Evolutionary conservation across 805 yeast genomes (phyloP), one percentile per base, ranked within the genome.

Genomic region (Pichia heedii): DNA sequence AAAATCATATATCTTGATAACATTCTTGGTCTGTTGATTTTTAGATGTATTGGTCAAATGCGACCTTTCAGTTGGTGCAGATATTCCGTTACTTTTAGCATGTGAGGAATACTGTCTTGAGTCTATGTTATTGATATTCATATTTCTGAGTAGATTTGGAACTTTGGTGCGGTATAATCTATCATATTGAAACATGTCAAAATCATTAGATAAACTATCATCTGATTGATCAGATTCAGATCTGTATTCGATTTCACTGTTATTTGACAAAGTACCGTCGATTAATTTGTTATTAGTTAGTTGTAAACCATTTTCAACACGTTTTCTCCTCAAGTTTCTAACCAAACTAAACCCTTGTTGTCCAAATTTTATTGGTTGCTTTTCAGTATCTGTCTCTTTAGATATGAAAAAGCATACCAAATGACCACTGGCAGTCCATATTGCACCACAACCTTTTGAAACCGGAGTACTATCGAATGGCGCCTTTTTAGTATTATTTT

Each of bases 371-470:
- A 77, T 71, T 13, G 53, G 49, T 22, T 70, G 63, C 36, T 63
- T 61, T 53, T 64, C 66, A 50, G 68, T 63, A 33, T 67, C 63
- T 54, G 63, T 66, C 38, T 63, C 69, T 40, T 74, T 75, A 0
- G 82, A 79, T 10, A 81, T 74, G 62, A 86, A 87, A 54, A 89
- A 89, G 56, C 95, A 85, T 1, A 89, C 81, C 40, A 89, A 65
- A 46, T 77, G 77, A 0, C 96, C 96, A 3, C 76, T 73, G 12
- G 77, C 72, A 0, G 94, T 71, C 96, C 96, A 89, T 1, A 77
- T 68, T 0, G 95, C 96, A 10, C 96, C 96, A 66, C 96, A 89
- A 10, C 88, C 93, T 56, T 85, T 88, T 0, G 97, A 96, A 13
- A 89, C 73, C 0, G 97, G 97, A 0, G 95, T 85, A 34, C 86